Conservation (phyloP, 2,329 filamentous ascomycete genomes). For the Cladosporium phlei region DNA sequence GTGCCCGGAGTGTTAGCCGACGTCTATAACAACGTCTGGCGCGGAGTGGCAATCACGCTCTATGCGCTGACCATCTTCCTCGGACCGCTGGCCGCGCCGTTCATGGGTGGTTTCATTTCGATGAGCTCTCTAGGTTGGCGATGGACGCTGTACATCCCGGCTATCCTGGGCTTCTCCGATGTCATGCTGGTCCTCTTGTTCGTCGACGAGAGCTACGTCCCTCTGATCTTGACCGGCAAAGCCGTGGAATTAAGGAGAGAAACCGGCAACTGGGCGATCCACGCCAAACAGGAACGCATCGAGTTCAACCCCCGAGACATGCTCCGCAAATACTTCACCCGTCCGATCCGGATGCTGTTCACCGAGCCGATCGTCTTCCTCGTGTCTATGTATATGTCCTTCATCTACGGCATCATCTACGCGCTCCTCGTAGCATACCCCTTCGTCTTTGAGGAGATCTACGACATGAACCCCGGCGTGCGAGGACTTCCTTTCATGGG, state of each 20-base stretch:
- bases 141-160: constrained; percentile 36
- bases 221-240: constrained; percentile 49
- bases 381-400: constrained; percentile 61
- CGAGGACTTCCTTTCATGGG: constrained; percentile 63
- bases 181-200: constrained; percentile 44
- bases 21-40: constrained; percentile 15
- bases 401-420: constrained; percentile 45
- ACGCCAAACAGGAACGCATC: constrained; percentile 12
- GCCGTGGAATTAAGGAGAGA: constrained; percentile 21
- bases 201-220: constrained; percentile 48
- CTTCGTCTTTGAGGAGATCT: constrained; percentile 56
- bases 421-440: constrained; percentile 44
- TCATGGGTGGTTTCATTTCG: constrained; percentile 22
- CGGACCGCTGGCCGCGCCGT: constrained; percentile 21
- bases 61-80: constrained; percentile 20
- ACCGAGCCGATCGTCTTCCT: constrained; percentile 63
- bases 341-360: constrained; percentile 62
- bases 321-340: constrained; percentile 45
- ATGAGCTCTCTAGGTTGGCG: constrained; percentile 25
- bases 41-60: constrained; percentile 19
- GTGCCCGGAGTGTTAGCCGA: constrained; percentile 16
- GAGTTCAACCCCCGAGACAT: constrained; percentile 29
- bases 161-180: constrained; percentile 42
- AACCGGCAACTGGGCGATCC: constrained; percentile 13
- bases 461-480: constrained; percentile 55